Percentiles rank a stretch among this genome's conserved stretches.
Conservation (phyloP, 495 filamentous ascomycete species). For the Endocarpon pusillum region DNA sequence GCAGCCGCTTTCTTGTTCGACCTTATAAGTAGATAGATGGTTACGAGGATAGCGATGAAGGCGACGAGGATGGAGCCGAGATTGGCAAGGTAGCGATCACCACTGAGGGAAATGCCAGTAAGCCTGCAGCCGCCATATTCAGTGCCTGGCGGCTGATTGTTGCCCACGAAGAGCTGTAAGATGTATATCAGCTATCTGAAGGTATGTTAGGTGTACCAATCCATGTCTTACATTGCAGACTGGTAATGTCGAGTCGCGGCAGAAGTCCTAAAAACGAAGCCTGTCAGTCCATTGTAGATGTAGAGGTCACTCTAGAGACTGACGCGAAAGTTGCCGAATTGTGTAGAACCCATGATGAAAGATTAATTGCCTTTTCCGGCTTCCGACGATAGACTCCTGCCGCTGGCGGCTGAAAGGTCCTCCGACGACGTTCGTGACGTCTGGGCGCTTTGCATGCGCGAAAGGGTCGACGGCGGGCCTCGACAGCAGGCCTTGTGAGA, state of each 20-base stretch:
- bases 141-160: slow-evolving; percentile 29
- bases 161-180: slow-evolving; percentile 31
- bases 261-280: slow-evolving; percentile 59
- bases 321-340: slow-evolving; percentile 85
- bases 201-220: background rate
- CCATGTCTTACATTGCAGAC: slow-evolving; percentile 76
- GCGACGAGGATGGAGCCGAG: slow-evolving; percentile 84
- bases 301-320: slow-evolving; percentile 20
- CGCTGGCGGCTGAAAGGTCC: too few species aligned
- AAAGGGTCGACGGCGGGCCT: too few species aligned
- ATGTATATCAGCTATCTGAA: slow-evolving; percentile 9
- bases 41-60: slow-evolving; percentile 53
- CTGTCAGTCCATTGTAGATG: slow-evolving; percentile 11
- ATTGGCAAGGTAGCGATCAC: slow-evolving; percentile 53
- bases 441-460: too few species aligned
- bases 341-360: slow-evolving; percentile 38
- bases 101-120: slow-evolving; percentile 51
- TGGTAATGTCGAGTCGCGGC: slow-evolving; percentile 87
- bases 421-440: too few species aligned
- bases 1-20: slow-evolving; percentile 91
- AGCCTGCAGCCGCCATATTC: slow-evolving; percentile 52
- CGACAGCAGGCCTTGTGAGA: too few species aligned
- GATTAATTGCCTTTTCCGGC: too few species aligned
- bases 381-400: too few species aligned
- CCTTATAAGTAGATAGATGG: slow-evolving; percentile 48